A percentile compares a stretch with the other conserved stretches of the same genome.
These are phyloP conservation scores for Carallia pectinifolia DNA, from an alignment of 345 rosid genomes.

Conservation along the genomic window DNA sequence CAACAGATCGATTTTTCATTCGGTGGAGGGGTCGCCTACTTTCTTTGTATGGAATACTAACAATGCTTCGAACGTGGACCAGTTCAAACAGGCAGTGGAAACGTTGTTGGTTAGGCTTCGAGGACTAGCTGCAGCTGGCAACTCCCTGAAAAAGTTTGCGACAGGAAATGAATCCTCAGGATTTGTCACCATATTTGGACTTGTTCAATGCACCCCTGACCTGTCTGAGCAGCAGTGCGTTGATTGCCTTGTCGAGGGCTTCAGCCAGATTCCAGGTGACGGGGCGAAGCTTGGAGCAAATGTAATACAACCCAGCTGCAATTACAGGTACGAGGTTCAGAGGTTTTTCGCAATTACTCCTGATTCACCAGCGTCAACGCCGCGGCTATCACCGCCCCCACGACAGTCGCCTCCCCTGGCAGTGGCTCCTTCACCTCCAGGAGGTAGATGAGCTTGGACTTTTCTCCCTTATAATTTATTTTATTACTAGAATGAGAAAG, in stretches of 20 bases:
- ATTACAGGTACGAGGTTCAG: constrained; percentile 1
- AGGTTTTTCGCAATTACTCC: neutral
- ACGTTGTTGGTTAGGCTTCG: constrained; percentile 22
- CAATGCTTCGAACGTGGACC: constrained; percentile 16
- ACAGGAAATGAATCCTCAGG: constrained; percentile 16
- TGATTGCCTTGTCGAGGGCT: neutral
- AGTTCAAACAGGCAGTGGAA: constrained; percentile 18
- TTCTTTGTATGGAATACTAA: accelerated
- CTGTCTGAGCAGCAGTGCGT: constrained; percentile 25
- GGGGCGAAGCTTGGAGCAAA: neutral
- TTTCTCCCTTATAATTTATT: neutral
- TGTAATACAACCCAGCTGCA: neutral
- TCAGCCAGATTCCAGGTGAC: neutral
- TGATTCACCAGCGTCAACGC: neutral
- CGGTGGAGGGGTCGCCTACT: neutral
- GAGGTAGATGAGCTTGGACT: neutral
- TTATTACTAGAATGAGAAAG: too few species aligned
- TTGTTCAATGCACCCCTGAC: constrained; percentile 48
- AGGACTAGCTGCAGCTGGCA: constrained; percentile 27
- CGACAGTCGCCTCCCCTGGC: neutral
- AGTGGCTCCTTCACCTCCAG: neutral
- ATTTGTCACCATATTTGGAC: constrained; percentile 27
- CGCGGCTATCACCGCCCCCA: neutral
- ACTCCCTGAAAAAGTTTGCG: constrained; percentile 42
- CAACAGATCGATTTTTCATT: neutral